These are phyloP conservation scores for Amanita pseudoporphyria DNA, from an alignment of 768 basidiomycete genomes.

Conservation along the genomic window DNA sequence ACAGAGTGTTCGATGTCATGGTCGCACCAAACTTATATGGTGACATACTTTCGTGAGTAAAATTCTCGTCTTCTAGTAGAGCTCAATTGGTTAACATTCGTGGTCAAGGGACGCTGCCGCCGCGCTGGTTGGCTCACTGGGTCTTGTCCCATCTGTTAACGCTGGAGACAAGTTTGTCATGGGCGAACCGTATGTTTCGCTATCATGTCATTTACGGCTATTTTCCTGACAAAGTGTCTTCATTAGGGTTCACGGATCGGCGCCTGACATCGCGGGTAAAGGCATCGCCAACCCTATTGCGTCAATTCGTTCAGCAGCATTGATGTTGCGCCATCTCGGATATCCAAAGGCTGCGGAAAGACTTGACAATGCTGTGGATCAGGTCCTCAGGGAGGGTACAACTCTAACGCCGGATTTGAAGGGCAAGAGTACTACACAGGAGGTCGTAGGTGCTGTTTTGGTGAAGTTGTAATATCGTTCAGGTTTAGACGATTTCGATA, in stretches of 20 bases:
- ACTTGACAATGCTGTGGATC: conserved; percentile 83
- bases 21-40: conserved; percentile 98
- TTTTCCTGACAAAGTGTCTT: conserved; percentile 7
- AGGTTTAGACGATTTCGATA: not conserved
- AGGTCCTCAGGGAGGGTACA: conserved; percentile 70
- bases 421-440: conserved; percentile 69
- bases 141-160: conserved; percentile 98
- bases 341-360: conserved; percentile 69
- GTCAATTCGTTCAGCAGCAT: conserved; percentile 89
- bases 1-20: conserved; percentile 90
- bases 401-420: conserved; percentile 84
- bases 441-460: conserved; percentile 66
- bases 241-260: conserved; percentile 90
- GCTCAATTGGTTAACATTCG: not conserved
- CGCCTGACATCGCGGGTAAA: conserved; percentile 89
- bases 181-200: conserved; percentile 83
- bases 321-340: conserved; percentile 92
- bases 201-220: not conserved
- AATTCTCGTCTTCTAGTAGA: not conserved
- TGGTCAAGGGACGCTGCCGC: conserved; percentile 83
- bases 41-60: conserved; percentile 87
- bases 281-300: conserved; percentile 94
- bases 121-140: conserved; percentile 94
- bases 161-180: conserved; percentile 94
- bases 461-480: conserved; percentile 6